Conservation (phyloP, 345 rosid genomes). For the Jatropha curcas region DNA sequence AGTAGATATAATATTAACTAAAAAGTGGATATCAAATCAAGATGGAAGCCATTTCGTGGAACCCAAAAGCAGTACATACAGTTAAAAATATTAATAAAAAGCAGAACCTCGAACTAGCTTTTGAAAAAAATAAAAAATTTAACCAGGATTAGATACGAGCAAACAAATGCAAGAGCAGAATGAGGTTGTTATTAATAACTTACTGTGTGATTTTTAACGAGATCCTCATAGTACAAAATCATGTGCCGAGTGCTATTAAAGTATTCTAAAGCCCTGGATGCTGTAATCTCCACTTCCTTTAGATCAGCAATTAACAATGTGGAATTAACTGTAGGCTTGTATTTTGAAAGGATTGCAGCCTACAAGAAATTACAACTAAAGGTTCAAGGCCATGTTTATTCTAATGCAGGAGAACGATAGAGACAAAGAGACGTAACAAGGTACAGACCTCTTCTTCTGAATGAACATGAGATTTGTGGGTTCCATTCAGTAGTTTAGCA, state of each 20-base stretch:
- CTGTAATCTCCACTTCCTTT: conserved; percentile 56
- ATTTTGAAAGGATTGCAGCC: conserved; percentile 79
- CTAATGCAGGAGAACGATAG: background rate
- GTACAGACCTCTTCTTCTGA: conserved; percentile 71
- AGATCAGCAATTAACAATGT: conserved; percentile 63
- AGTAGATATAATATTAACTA: background rate
- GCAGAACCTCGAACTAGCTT: background rate
- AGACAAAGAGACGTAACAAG: background rate
- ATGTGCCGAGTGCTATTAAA: conserved; percentile 79
- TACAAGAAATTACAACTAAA: conserved; percentile 28
- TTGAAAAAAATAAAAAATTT: too few relatives aligned
- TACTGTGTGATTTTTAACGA: conserved; percentile 55
- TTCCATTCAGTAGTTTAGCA: conserved; percentile 89
- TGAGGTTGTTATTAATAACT: too few relatives aligned
- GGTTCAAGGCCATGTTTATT: conserved; percentile 11
- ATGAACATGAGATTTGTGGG: conserved; percentile 97
- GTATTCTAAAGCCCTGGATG: conserved; percentile 55
- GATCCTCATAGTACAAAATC: conserved; percentile 81
- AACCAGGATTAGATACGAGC: too few relatives aligned
- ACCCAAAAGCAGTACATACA: background rate
- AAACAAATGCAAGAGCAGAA: too few relatives aligned
- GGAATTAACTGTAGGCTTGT: conserved; percentile 76
- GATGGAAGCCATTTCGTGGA: background rate
- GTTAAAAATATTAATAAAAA: background rate
- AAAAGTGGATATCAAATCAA: background rate